A percentile compares a stretch with the other conserved stretches of the same genome.
Conservation (phyloP, 2,329 filamentous ascomycete genomes). For the Xylaria sp. region DNA sequence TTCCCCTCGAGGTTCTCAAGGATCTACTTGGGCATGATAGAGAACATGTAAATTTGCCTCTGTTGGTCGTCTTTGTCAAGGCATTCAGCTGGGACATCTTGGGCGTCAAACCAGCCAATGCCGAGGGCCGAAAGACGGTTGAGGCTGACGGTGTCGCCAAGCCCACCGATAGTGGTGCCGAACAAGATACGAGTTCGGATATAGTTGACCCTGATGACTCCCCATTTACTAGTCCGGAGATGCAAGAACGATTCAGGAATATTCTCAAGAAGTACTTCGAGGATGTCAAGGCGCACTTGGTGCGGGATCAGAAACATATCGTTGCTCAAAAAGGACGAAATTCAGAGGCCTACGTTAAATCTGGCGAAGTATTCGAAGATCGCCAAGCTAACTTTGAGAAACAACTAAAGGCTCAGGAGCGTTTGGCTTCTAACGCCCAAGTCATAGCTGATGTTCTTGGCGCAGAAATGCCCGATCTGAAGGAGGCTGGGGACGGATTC, state of each 20-base stretch:
- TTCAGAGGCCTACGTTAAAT: constrained; percentile 97
- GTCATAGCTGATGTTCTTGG: constrained; percentile 88
- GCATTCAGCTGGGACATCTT: constrained; percentile 96
- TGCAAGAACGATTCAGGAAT: constrained; percentile 86
- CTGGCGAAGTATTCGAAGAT: constrained; percentile 97
- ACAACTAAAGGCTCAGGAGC: constrained; percentile 90
- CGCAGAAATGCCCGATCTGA: constrained; percentile 92
- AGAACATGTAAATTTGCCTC: constrained; percentile 88
- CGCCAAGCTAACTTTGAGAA: constrained; percentile 96
- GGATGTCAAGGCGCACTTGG: constrained; percentile 87
- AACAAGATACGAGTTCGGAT: constrained; percentile 62
- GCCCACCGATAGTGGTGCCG: constrained; percentile 55
- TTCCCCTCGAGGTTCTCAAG: constrained; percentile 96
- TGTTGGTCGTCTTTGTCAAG: constrained; percentile 96
- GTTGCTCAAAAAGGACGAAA: constrained; percentile 90
- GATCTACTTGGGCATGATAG: constrained; percentile 93
- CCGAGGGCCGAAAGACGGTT: constrained; percentile 84
- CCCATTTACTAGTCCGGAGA: constrained; percentile 77
- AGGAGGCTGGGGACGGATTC: constrained; percentile 79
- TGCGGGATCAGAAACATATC: constrained; percentile 92
- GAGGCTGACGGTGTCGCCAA: constrained; percentile 81
- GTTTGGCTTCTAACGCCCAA: constrained; percentile 88
- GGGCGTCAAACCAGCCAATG: constrained; percentile 75
- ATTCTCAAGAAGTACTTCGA: constrained; percentile 90
- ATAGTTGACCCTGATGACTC: constrained; percentile 68